These are phyloP conservation scores for Mycena maculata DNA, from an alignment of 768 basidiomycete genomes.

Conservation along the genomic window DNA sequence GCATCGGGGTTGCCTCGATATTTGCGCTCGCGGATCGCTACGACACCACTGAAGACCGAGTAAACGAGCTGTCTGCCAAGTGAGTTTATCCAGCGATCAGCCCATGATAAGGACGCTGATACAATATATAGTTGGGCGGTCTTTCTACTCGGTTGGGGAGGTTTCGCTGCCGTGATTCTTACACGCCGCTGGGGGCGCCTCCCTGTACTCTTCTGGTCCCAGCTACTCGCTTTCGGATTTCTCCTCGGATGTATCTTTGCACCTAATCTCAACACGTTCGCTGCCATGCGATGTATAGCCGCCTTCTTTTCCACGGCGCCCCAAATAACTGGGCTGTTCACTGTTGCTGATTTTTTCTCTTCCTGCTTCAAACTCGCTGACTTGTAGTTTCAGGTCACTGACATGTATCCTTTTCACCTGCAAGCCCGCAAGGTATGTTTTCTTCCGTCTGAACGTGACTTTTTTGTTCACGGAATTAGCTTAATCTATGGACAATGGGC, in stretches of 20 bases:
- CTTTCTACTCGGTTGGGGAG: slow-evolving; percentile 53
- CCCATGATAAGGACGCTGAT: neutral
- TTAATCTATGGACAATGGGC: slow-evolving; percentile 70
- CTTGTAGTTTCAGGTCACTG: too few relatives aligned
- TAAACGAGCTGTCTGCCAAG: slow-evolving; percentile 75
- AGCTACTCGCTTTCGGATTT: slow-evolving; percentile 63
- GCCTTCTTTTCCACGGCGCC: slow-evolving; percentile 59
- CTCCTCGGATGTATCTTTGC: slow-evolving; percentile 65
- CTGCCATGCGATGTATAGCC: slow-evolving; percentile 50
- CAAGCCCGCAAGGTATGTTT: slow-evolving; percentile 62
- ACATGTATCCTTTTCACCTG: slow-evolving; percentile 69
- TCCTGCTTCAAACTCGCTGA: too few relatives aligned
- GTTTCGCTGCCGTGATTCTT: slow-evolving; percentile 61
- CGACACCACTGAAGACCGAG: slow-evolving; percentile 63
- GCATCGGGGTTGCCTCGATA: slow-evolving; percentile 72
- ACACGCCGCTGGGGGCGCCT: slow-evolving; percentile 68
- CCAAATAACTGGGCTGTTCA: slow-evolving; percentile 64
- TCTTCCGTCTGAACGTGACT: neutral
- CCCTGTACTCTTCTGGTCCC: slow-evolving; percentile 69
- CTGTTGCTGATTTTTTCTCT: too few relatives aligned
- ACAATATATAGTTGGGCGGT: slow-evolving; percentile 29
- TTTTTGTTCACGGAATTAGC: slow-evolving; percentile 40
- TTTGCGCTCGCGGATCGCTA: slow-evolving; percentile 69
- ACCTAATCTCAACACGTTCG: slow-evolving; percentile 59
- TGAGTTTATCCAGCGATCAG: slow-evolving; percentile 34